A percentile compares a stretch with the other conserved stretches of the same genome.
These are phyloP conservation scores for Dichotomocladium elegans DNA, from an alignment of 371 early-diverging fungal genomes.

Conservation along the genomic window DNA sequence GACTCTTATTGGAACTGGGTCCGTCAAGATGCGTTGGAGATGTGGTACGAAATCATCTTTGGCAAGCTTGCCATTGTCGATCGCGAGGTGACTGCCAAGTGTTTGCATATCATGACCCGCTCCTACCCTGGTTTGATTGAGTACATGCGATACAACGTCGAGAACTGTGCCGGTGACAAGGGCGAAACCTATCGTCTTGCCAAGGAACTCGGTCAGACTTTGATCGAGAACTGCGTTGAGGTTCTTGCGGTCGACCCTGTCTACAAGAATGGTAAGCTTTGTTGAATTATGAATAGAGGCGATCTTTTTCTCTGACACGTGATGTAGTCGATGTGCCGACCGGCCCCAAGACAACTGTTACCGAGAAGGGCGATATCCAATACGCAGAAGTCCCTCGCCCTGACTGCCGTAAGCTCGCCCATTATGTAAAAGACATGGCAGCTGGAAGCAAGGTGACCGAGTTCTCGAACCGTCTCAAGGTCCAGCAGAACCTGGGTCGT, in stretches of 20 bases:
- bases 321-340: slow-evolving; percentile 65
- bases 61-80: slow-evolving; percentile 87
- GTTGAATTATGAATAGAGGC: neutral
- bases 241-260: slow-evolving; percentile 76
- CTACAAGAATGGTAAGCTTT: slow-evolving; percentile 76
- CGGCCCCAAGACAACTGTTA: slow-evolving; percentile 74
- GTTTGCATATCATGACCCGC: slow-evolving; percentile 92
- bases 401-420: slow-evolving; percentile 63
- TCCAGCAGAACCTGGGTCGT: slow-evolving; percentile 74
- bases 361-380: slow-evolving; percentile 77
- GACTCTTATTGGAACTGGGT: slow-evolving; percentile 99
- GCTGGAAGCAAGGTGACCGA: slow-evolving; percentile 67
- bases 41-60: slow-evolving; percentile 92
- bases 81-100: slow-evolving; percentile 89
- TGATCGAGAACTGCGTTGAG: slow-evolving; percentile 86
- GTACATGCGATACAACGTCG: slow-evolving; percentile 86
- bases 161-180: slow-evolving; percentile 68
- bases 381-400: slow-evolving; percentile 78
- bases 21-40: slow-evolving; percentile 85
- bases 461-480: slow-evolving; percentile 69
- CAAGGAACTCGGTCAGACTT: slow-evolving; percentile 74
- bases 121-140: slow-evolving; percentile 75
- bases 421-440: slow-evolving; percentile 72
- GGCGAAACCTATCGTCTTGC: slow-evolving; percentile 83
- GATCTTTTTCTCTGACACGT: neutral